A percentile compares a stretch with the other conserved stretches of the same genome.
phyloP scores from a whole-genome alignment of 305 asterid species.

The Coffea humblotiana region DNA sequence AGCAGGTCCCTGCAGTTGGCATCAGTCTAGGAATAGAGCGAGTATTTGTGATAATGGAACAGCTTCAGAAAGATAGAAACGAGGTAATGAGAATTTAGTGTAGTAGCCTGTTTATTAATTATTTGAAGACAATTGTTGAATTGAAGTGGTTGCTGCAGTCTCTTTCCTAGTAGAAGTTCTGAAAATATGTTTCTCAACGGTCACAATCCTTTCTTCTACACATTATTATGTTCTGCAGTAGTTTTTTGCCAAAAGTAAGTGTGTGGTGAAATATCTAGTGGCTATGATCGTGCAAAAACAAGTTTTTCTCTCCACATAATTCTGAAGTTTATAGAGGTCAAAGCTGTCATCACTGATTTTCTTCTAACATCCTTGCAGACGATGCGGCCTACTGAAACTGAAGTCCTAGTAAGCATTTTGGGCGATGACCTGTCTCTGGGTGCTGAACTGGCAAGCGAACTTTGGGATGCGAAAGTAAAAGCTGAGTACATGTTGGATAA shows the following conservation, averaged over 20 bases:
- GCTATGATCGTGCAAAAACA: too few species aligned
- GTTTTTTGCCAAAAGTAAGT: too few species aligned
- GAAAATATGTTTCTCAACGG: not conserved
- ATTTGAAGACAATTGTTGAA: not conserved
- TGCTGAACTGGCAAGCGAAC: slow-evolving; percentile 62
- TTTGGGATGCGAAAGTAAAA: slow-evolving; percentile 75
- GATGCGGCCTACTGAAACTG: slow-evolving; percentile 75
- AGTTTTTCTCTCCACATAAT: not conserved
- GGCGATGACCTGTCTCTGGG: slow-evolving; percentile 72
- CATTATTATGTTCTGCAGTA: not conserved
- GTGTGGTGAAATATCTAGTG: too few species aligned
- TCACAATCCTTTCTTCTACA: not conserved
- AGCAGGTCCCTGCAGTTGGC: slow-evolving; percentile 92
- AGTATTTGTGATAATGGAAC: slow-evolving; percentile 87
- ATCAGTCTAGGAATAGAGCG: slow-evolving; percentile 94
- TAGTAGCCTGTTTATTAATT: not conserved
- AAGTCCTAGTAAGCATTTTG: slow-evolving; percentile 80
- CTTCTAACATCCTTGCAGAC: slow-evolving; percentile 34
- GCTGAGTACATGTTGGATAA: slow-evolving; percentile 66
- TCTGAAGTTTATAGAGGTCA: not conserved
- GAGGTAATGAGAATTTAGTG: slow-evolving; percentile 45
- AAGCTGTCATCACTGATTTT: not conserved
- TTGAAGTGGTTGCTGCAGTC: not conserved
- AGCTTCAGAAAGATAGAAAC: slow-evolving; percentile 57
- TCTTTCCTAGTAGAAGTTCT: not conserved